phyloP scores from a whole-genome alignment of 140 eudicot genomes.

The Senecio squalidus region DNA sequence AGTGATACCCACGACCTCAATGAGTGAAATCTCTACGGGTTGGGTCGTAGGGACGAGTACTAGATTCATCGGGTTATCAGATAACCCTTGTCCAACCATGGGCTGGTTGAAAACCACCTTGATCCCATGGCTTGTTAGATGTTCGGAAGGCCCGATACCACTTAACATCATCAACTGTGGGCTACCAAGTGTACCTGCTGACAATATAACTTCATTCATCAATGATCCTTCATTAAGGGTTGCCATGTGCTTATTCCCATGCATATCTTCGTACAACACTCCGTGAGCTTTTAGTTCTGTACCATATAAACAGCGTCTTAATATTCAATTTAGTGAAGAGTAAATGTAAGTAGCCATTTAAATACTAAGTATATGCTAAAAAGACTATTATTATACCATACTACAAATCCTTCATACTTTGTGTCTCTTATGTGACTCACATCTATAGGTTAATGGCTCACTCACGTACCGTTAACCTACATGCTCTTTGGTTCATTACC shows the following conservation, averaged over 20 bases:
- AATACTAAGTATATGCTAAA: too few relatives aligned
- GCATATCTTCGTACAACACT: slow-evolving; percentile 47
- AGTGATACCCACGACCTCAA: slow-evolving; percentile 80
- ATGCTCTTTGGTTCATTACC: too few relatives aligned
- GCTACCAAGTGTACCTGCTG: slow-evolving; percentile 91
- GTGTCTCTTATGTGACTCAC: too few relatives aligned
- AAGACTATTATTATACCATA: too few relatives aligned
- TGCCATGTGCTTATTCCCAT: slow-evolving; percentile 50
- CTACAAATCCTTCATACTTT: too few relatives aligned
- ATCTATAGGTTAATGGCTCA: too few relatives aligned
- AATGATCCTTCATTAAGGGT: slow-evolving; percentile 31
- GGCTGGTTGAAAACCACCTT: slow-evolving; percentile 55
- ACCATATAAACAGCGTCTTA: too few relatives aligned
- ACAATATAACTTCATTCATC: slow-evolving; percentile 55
- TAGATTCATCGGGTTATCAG: slow-evolving; percentile 85
- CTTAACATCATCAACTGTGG: slow-evolving; percentile 71
- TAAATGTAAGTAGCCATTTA: too few relatives aligned
- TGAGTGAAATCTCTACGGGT: slow-evolving; percentile 66
- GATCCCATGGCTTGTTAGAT: slow-evolving; percentile 37
- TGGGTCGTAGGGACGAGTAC: slow-evolving; percentile 49
- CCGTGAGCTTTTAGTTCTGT: slow-evolving; percentile 52
- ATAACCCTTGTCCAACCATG: slow-evolving; percentile 70
- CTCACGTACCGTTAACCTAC: too few relatives aligned
- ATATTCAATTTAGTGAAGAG: too few relatives aligned
- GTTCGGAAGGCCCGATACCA: slow-evolving; percentile 64